Percentiles rank a stretch among this genome's conserved stretches.
phyloP scores from a whole-genome alignment of 257 asterid genomes.

The Eustoma russellianum region DNA sequence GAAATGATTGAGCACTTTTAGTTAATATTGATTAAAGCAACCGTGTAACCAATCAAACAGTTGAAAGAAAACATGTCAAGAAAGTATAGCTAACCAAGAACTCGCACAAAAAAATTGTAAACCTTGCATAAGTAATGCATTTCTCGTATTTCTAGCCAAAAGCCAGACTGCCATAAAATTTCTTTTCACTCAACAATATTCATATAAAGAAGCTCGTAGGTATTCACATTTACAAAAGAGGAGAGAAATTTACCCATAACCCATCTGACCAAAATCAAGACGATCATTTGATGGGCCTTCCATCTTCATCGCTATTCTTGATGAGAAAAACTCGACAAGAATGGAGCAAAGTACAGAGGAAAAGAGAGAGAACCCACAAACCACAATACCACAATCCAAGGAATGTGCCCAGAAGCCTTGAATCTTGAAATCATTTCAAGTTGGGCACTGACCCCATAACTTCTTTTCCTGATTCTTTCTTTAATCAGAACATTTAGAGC shows the following conservation, averaged over 20 bases:
- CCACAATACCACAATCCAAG: slow-evolving; percentile 9
- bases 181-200: slow-evolving; percentile 5
- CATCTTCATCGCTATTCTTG: slow-evolving; percentile 31
- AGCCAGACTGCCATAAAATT: background rate
- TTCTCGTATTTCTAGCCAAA: background rate
- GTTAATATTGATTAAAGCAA: no score
- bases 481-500: background rate
- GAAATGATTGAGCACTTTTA: no score
- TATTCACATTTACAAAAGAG: slow-evolving; percentile 3
- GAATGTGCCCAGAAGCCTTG: slow-evolving; percentile 23
- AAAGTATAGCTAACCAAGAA: no score
- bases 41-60: no score
- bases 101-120: no score
- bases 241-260: slow-evolving; percentile 56
- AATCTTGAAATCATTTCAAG: slow-evolving; percentile 24
- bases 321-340: slow-evolving; percentile 11
- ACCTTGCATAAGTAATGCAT: no score
- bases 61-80: no score
- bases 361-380: background rate
- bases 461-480: background rate
- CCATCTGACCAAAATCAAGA: slow-evolving; percentile 96
- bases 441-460: slow-evolving; percentile 16
- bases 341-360: slow-evolving; percentile 11
- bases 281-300: slow-evolving; percentile 69
- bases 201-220: background rate